These are phyloP conservation scores for Fraxinus albicans DNA, from an alignment of 305 asterid genomes.

Conservation along the genomic window DNA sequence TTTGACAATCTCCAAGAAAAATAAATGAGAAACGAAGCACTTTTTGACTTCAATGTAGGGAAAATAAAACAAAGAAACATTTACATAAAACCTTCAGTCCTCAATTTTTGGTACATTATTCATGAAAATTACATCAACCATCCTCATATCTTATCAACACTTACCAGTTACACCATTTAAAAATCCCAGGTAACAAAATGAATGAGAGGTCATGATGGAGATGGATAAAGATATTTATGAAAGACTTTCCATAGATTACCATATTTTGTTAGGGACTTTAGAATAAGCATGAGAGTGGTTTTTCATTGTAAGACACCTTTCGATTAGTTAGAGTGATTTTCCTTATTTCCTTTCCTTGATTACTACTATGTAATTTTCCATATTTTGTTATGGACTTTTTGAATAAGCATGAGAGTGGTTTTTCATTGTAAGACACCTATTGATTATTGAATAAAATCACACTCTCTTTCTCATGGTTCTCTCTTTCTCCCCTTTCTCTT, in stretches of 20 bases:
- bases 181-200: not conserved
- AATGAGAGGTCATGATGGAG: not conserved
- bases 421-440: not conserved
- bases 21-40: not conserved
- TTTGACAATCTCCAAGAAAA: not conserved
- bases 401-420: not conserved
- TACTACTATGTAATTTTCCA: too few relatives aligned
- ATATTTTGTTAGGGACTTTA: not conserved
- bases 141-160: not conserved
- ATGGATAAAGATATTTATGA: not conserved
- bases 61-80: not conserved
- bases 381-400: not conserved
- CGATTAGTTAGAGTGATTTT: not conserved
- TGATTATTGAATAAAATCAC: not conserved
- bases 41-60: not conserved
- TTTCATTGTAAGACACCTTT: not conserved
- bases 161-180: not conserved
- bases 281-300: not conserved
- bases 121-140: not conserved
- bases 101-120: not conserved
- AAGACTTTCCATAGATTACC: not conserved
- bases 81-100: not conserved
- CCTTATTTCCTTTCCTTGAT: not conserved
- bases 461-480: not conserved
- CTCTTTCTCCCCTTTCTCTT: not conserved